Conservation (phyloP, 2,329 filamentous ascomycete species). For the Talaromyces pinophilus region DNA sequence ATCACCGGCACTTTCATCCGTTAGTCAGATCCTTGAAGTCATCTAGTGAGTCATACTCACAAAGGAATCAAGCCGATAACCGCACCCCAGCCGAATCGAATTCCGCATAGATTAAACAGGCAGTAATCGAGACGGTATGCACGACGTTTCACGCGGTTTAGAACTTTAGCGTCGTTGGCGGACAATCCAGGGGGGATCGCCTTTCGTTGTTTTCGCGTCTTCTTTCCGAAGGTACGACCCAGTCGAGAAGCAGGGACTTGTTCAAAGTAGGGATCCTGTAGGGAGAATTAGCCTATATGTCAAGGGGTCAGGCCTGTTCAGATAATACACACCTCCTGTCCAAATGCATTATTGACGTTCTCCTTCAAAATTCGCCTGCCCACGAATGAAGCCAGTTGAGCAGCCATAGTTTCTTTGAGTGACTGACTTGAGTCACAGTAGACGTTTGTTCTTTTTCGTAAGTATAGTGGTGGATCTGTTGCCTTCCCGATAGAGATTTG, state of each 20-base stretch:
- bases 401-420: conserved; percentile 25
- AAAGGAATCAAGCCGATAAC: conserved; percentile 81
- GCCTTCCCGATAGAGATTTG: not conserved
- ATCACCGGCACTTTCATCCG: conserved; percentile 66
- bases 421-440: not conserved
- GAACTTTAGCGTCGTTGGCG: conserved; percentile 74
- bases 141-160: conserved; percentile 81
- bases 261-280: conserved; percentile 87
- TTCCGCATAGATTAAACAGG: conserved; percentile 76
- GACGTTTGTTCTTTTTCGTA: not conserved
- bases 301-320: not conserved
- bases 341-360: conserved; percentile 45
- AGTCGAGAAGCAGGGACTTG: conserved; percentile 72
- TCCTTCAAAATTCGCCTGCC: conserved; percentile 40
- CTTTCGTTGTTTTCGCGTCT: conserved; percentile 81
- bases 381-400: conserved; percentile 30
- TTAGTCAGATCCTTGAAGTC: not conserved
- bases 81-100: conserved; percentile 85
- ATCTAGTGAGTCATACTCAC: conserved; percentile 54
- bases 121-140: conserved; percentile 85
- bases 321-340: conserved; percentile 40
- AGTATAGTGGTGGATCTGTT: not conserved
- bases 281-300: not conserved
- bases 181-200: conserved; percentile 81
- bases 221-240: conserved; percentile 65